Conservation (phyloP, 306 rosid genomes). For the Citrullus colocynthis region DNA sequence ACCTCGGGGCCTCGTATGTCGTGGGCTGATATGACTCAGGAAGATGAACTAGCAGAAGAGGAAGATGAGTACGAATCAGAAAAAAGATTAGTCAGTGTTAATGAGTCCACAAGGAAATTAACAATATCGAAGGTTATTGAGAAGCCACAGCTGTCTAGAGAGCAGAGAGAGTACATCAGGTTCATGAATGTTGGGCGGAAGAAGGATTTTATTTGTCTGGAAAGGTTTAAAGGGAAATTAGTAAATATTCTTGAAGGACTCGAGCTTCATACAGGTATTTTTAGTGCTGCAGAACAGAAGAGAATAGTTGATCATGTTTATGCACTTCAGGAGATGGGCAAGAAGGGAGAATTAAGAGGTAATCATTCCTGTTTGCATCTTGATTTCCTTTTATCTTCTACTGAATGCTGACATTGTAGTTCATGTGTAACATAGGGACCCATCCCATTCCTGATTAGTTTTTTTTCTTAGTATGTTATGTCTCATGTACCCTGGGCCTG, state of each 20-base stretch:
- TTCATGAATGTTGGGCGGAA: constrained; percentile 48
- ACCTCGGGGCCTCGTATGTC: constrained; percentile 33
- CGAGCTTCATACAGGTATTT: constrained; percentile 72
- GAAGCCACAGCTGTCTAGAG: constrained; percentile 63
- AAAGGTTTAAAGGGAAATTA: constrained; percentile 54
- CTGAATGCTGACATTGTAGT: neutral
- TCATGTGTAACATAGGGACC: neutral
- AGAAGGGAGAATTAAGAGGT: constrained; percentile 72
- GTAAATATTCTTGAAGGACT: constrained; percentile 75
- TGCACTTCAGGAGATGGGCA: constrained; percentile 57
- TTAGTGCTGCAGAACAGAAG: constrained; percentile 87
- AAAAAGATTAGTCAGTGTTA: constrained; percentile 25
- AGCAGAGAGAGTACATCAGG: constrained; percentile 60
- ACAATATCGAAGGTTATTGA: constrained; percentile 24
- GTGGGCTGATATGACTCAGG: constrained; percentile 99
- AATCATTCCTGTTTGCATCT: constrained; percentile 10
- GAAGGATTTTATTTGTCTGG: constrained; percentile 59
- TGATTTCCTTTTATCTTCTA: neutral
- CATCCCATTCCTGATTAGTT: neutral
- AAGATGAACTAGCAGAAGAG: constrained; percentile 65
- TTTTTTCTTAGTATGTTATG: neutral
- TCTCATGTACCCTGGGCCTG: neutral
- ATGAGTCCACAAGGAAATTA: constrained; percentile 19
- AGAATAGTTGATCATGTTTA: constrained; percentile 52
- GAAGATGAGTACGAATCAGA: constrained; percentile 19